These are phyloP conservation scores for Colletotrichum spaethianum DNA, from an alignment of 2,329 filamentous ascomycete genomes.

Conservation along the genomic window DNA sequence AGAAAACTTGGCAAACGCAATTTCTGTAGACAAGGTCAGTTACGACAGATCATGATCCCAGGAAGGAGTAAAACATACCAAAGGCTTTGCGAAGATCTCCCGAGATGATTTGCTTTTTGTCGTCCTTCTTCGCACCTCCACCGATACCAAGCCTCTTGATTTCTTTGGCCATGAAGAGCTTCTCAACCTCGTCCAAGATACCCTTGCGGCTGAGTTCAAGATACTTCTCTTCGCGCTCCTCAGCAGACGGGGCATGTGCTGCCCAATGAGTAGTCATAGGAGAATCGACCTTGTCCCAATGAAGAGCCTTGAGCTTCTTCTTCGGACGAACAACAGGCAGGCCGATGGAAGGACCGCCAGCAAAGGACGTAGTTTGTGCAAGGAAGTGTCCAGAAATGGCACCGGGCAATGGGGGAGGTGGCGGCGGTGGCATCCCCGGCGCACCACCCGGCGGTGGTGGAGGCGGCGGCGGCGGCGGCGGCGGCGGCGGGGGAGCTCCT, in stretches of 20 bases:
- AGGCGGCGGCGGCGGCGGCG: slow-evolving; percentile 63
- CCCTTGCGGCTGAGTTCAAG: slow-evolving; percentile 93
- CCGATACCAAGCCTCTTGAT: slow-evolving; percentile 87
- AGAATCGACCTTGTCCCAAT: slow-evolving; percentile 98
- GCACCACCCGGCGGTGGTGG: slow-evolving; percentile 62
- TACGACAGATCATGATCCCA: not conserved
- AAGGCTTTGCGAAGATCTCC: slow-evolving; percentile 90
- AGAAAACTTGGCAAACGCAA: slow-evolving; percentile 95
- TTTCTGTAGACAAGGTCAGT: slow-evolving; percentile 66
- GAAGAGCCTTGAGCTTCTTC: slow-evolving; percentile 99
- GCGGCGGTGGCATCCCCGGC: slow-evolving; percentile 65
- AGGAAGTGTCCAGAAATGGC: slow-evolving; percentile 84
- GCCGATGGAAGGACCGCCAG: slow-evolving; percentile 71
- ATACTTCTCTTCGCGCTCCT: slow-evolving; percentile 96
- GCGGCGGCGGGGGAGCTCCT: slow-evolving; percentile 63
- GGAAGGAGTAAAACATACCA: slow-evolving; percentile 63
- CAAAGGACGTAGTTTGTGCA: slow-evolving; percentile 70
- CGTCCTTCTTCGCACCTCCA: slow-evolving; percentile 79
- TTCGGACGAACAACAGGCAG: slow-evolving; percentile 90
- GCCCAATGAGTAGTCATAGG: slow-evolving; percentile 96
- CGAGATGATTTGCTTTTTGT: slow-evolving; percentile 98
- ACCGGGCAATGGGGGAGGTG: slow-evolving; percentile 66
- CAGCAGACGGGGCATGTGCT: slow-evolving; percentile 84
- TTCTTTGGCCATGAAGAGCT: slow-evolving; percentile 97
- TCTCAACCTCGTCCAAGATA: slow-evolving; percentile 97